Evolutionary conservation across 1,284 basidiomycete species (phyloP).

Genomic region (Ceratobasidium sp.): DNA sequence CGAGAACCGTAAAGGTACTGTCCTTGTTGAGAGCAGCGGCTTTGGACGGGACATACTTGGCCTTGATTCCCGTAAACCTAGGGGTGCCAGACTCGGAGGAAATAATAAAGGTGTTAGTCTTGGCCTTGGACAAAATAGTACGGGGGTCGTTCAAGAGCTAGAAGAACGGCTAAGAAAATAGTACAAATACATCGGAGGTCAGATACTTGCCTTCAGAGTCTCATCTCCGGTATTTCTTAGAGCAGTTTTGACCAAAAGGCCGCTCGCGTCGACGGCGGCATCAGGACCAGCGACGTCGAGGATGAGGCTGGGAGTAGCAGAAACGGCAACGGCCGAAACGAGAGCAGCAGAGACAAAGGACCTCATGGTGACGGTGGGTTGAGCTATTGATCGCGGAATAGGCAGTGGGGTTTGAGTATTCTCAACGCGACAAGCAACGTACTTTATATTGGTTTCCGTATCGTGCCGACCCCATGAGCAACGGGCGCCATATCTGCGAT

Average conservation of each 20-base stretch:
- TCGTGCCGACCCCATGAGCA: not conserved
- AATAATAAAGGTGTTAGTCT: conserved; percentile 57
- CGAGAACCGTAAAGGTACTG: conserved; percentile 35
- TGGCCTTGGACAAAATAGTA: conserved; percentile 48
- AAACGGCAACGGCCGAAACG: conserved; percentile 5
- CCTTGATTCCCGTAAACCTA: conserved; percentile 16
- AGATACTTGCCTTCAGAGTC: conserved; percentile 6
- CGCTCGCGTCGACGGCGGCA: conserved; percentile 46
- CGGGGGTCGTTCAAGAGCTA: conserved; percentile 31
- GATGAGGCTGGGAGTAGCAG: conserved; percentile 9
- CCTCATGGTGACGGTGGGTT: not conserved
- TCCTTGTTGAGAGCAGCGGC: conserved; percentile 1
- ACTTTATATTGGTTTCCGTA: conserved; percentile 7
- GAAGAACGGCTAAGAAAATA: not conserved
- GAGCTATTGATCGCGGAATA: not conserved
- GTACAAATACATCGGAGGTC: not conserved
- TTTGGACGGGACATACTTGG: conserved; percentile 31
- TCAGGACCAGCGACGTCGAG: conserved; percentile 48
- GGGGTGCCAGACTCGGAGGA: conserved; percentile 22
- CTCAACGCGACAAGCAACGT: not conserved
- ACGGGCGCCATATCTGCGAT: not conserved
- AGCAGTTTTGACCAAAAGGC: not conserved
- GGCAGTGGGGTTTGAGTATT: not conserved
- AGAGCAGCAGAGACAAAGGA: not conserved
- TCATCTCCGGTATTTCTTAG: conserved; percentile 27